Conservation (phyloP, 768 basidiomycete genomes). For the Tubosaeta sp. region DNA sequence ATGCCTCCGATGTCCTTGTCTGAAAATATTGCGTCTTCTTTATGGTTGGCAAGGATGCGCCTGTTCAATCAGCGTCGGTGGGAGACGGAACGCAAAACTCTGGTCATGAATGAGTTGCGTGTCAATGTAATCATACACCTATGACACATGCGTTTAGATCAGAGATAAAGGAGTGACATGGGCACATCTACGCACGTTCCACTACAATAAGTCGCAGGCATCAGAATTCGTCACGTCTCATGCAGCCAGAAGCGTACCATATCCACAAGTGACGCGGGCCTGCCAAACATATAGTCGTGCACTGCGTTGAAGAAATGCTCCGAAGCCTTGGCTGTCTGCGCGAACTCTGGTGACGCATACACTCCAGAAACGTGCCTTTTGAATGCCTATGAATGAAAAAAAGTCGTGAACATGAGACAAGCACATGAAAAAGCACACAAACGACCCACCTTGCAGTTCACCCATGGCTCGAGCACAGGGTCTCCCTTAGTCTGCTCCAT, state of each 20-base stretch:
- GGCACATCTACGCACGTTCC: conserved; percentile 54
- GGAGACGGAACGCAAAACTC: conserved; percentile 71
- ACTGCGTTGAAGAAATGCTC: no score
- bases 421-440: conserved; percentile 37
- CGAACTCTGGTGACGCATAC: no score
- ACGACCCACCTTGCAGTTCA: conserved; percentile 47
- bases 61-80: conserved; percentile 70
- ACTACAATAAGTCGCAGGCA: conserved; percentile 39
- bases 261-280: no score
- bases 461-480: conserved; percentile 80
- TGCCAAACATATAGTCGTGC: no score
- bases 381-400: conserved; percentile 43
- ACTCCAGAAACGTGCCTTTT: no score
- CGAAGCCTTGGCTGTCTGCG: no score
- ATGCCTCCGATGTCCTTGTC: conserved; percentile 56
- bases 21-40: conserved; percentile 73
- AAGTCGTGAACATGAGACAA: conserved; percentile 1
- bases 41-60: conserved; percentile 72
- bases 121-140: conserved; percentile 78
- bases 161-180: conserved; percentile 5
- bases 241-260: no score
- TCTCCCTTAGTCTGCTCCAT: conserved; percentile 66
- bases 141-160: conserved; percentile 5
- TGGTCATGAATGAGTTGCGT: conserved; percentile 77
- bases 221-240: conserved; percentile 33